phyloP scores from a whole-genome alignment of 1,139 yeast species.

The Suhomyces choctaworum region DNA sequence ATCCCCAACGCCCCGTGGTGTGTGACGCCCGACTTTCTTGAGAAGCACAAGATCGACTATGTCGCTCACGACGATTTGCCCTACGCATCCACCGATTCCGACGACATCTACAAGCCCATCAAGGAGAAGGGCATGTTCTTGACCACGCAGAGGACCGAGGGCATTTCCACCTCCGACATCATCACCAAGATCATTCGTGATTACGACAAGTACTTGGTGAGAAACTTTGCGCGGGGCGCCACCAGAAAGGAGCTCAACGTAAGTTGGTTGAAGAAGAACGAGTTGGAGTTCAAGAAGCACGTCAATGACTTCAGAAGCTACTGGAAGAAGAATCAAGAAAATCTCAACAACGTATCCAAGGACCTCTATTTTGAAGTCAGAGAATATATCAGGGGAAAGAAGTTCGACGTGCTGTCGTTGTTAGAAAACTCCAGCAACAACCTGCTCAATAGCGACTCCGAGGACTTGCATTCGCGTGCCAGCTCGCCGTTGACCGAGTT shows the following conservation, averaged over 20 bases:
- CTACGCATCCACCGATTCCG: conserved; percentile 81
- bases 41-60: conserved; percentile 81
- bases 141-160: conserved; percentile 95
- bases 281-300: conserved; percentile 88
- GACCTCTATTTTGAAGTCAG: conserved; percentile 83
- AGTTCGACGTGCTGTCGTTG: conserved; percentile 39
- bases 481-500: conserved; percentile 59
- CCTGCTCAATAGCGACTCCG: conserved; percentile 29
- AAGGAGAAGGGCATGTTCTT: conserved; percentile 88
- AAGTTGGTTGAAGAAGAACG: conserved; percentile 96
- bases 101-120: conserved; percentile 90
- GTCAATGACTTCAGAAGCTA: conserved; percentile 82
- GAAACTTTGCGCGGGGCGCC: conserved; percentile 97
- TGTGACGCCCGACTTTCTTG: conserved; percentile 78
- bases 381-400: conserved; percentile 63
- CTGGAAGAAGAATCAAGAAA: conserved; percentile 72
- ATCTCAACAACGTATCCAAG: conserved; percentile 71
- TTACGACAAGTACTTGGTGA: conserved; percentile 93
- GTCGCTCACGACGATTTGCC: conserved; percentile 98
- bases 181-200: conserved; percentile 93
- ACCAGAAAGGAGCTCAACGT: conserved; percentile 94
- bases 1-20: conserved; percentile 95
- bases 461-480: conserved; percentile 29
- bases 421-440: conserved; percentile 26
- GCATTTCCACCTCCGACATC: conserved; percentile 92